Conservation (phyloP, 2,329 filamentous ascomycete genomes). For the Aspergillus hortae region DNA sequence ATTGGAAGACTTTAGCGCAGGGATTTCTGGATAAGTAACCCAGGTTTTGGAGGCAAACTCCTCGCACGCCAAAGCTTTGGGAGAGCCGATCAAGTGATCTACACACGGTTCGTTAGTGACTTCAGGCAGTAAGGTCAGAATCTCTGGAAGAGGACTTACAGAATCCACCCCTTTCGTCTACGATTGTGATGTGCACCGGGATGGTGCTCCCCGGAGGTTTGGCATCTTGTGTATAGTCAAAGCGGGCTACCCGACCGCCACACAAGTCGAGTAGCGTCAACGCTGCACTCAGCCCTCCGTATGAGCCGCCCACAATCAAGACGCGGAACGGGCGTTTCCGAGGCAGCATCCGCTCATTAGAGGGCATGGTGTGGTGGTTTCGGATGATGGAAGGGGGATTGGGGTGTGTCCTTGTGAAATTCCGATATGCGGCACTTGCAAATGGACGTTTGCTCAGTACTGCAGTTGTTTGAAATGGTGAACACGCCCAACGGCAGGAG, state of each 20-base stretch:
- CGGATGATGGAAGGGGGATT: background rate
- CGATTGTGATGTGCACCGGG: conserved; percentile 66
- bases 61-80: conserved; percentile 64
- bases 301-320: conserved; percentile 68
- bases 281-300: conserved; percentile 65
- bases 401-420: no score
- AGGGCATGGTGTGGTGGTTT: conserved; percentile 19
- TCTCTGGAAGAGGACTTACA: conserved; percentile 47
- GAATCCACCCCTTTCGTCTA: conserved; percentile 79
- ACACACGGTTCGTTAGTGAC: background rate
- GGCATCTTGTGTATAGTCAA: conserved; percentile 24
- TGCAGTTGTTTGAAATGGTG: background rate
- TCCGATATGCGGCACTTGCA: background rate
- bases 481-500: background rate
- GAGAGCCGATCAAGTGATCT: conserved; percentile 75
- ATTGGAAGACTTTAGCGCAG: conserved; percentile 60
- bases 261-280: conserved; percentile 66
- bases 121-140: background rate
- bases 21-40: conserved; percentile 65
- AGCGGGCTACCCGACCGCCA: conserved; percentile 53
- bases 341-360: conserved; percentile 22
- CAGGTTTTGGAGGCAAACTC: conserved; percentile 65
- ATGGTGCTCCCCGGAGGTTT: conserved; percentile 40
- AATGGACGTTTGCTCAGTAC: background rate
- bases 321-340: conserved; percentile 45